phyloP scores from a whole-genome alignment of 768 basidiomycete genomes.

The Leccinum longicurvipes region DNA sequence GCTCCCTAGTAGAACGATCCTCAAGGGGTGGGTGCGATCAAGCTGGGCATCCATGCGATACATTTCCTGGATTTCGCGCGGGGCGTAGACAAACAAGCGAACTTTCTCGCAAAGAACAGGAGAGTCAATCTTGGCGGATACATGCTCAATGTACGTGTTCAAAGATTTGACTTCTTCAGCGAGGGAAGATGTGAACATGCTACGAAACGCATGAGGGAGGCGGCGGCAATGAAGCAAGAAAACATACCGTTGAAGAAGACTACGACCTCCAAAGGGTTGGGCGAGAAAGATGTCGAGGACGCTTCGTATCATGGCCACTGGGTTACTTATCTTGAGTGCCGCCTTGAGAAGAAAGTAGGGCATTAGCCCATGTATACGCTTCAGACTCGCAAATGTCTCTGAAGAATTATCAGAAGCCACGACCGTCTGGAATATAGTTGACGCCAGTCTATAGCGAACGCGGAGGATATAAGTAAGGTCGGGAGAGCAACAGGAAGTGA shows the following conservation, averaged over 20 bases:
- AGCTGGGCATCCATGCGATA: conserved; percentile 74
- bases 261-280: conserved; percentile 92
- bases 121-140: conserved; percentile 88
- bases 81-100: conserved; percentile 79
- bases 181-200: conserved; percentile 94
- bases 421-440: conserved; percentile 93
- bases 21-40: conserved; percentile 74
- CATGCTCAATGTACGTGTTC: conserved; percentile 82
- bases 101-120: conserved; percentile 86
- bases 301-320: conserved; percentile 91
- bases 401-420: conserved; percentile 92
- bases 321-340: conserved; percentile 89
- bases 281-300: conserved; percentile 95
- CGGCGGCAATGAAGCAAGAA: neutral
- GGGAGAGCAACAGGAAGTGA: neutral
- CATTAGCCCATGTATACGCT: conserved; percentile 94
- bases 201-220: conserved; percentile 29
- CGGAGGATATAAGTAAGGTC: conserved; percentile 4
- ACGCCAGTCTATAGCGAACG: conserved; percentile 66
- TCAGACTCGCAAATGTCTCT: conserved; percentile 81
- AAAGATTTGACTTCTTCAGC: conserved; percentile 84
- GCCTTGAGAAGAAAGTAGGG: conserved; percentile 96
- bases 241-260: conserved; percentile 79
- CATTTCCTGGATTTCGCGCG: conserved; percentile 81
- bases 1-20: conserved; percentile 73